Conservation (phyloP, 306 rosid species). For the Prunus padus region DNA sequence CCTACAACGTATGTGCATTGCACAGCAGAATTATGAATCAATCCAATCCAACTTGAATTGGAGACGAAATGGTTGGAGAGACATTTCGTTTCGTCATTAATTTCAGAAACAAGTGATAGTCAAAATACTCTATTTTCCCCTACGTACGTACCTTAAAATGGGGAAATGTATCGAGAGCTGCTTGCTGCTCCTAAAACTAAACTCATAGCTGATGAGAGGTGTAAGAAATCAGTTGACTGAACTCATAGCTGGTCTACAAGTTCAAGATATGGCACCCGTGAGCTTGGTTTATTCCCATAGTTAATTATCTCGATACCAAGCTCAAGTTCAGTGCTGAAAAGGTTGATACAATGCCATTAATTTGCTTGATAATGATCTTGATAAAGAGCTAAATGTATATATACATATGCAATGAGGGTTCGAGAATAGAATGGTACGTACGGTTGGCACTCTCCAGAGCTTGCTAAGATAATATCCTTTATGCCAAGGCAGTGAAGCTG, state of each 20-base stretch:
- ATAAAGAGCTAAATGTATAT: conserved; percentile 89
- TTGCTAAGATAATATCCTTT: conserved; percentile 83
- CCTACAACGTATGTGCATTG: too few species aligned
- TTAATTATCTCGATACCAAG: conserved; percentile 78
- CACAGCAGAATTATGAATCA: too few species aligned
- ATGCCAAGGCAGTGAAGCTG: conserved; percentile 82
- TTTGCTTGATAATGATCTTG: conserved; percentile 94
- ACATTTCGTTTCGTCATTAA: too few species aligned
- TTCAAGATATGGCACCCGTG: conserved; percentile 95
- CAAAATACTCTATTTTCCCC: too few species aligned
- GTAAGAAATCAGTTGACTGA: conserved; percentile 78
- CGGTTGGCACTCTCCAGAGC: conserved; percentile 99
- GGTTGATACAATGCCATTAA: conserved; percentile 99
- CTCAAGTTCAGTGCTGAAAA: conserved; percentile 95
- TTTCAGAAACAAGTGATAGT: too few species aligned
- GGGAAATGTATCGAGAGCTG: too few species aligned
- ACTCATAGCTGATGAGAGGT: conserved; percentile 91
- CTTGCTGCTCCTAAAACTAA: too few species aligned
- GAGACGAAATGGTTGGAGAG: too few species aligned
- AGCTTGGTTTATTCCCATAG: conserved; percentile 94
- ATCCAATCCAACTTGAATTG: too few species aligned
- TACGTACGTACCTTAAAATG: too few species aligned
- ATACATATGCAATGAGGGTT: conserved; percentile 97
- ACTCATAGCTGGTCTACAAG: conserved; percentile 72
- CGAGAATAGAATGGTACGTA: conserved; percentile 98